phyloP scores from a whole-genome alignment of 345 rosid species.

The Physaria fendleri region DNA sequence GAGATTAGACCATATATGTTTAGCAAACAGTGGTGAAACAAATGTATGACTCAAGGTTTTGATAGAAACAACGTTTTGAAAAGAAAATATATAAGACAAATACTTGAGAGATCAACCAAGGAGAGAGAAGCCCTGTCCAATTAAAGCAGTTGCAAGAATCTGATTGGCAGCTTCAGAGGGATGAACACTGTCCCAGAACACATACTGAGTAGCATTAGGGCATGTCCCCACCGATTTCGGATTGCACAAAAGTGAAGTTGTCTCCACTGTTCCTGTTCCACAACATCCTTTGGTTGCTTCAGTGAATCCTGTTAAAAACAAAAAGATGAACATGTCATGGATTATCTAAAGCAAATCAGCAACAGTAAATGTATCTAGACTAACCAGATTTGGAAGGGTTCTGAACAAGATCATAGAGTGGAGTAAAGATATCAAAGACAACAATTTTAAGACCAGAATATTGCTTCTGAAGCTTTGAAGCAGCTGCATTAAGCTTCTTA shows the following conservation, averaged over 20 bases:
- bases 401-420: constrained; percentile 55
- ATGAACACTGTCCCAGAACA: constrained; percentile 94
- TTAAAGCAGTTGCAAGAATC: constrained; percentile 60
- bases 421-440: constrained; percentile 68
- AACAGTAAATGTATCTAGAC: neutral
- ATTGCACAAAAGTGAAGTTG: constrained; percentile 70
- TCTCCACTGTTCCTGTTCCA: constrained; percentile 81
- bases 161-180: constrained; percentile 90
- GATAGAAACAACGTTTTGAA: neutral
- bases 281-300: constrained; percentile 91
- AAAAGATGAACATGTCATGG: neutral
- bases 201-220: constrained; percentile 69
- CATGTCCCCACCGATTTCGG: constrained; percentile 70
- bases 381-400: constrained; percentile 60
- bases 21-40: no score
- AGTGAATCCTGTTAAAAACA: constrained; percentile 44
- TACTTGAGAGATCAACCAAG: constrained; percentile 10
- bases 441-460: constrained; percentile 67
- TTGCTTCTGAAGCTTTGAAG: constrained; percentile 57
- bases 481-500: constrained; percentile 58
- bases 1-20: no score
- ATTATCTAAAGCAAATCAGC: neutral
- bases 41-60: constrained; percentile 5
- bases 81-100: neutral
- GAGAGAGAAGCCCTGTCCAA: constrained; percentile 64